Percentiles rank a stretch among this genome's conserved stretches.
These are phyloP conservation scores for Hypoxylon sp. DNA, from an alignment of 2,329 filamentous ascomycete species.

Conservation along the genomic window DNA sequence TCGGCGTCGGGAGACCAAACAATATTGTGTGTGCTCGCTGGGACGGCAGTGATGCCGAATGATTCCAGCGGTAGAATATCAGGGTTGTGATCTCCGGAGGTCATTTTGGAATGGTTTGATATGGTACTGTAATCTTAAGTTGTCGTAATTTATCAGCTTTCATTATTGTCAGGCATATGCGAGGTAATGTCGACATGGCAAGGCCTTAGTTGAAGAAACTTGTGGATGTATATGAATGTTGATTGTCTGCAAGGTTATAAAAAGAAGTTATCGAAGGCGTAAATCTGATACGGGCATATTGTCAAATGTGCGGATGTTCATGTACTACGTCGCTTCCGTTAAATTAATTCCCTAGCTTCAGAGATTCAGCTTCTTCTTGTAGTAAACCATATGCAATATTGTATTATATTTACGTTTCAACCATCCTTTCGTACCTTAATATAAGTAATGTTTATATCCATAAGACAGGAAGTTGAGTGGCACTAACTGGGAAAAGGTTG, in stretches of 20 bases:
- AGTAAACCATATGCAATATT: no score
- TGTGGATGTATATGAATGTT: background rate
- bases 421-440: background rate
- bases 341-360: background rate
- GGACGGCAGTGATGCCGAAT: conserved; percentile 60
- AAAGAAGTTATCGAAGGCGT: conserved; percentile 2
- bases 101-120: conserved; percentile 32
- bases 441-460: no score
- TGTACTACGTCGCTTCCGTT: background rate
- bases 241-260: background rate
- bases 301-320: background rate
- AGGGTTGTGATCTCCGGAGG: conserved; percentile 23
- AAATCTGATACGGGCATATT: background rate
- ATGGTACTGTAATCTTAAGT: background rate
- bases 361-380: background rate
- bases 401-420: no score
- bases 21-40: conserved; percentile 61
- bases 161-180: background rate
- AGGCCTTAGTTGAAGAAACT: background rate
- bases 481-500: background rate
- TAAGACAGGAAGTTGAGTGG: background rate
- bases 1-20: conserved; percentile 72
- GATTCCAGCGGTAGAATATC: conserved; percentile 65
- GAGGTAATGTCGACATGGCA: conserved; percentile 13
- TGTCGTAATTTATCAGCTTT: conserved; percentile 7